phyloP scores from a whole-genome alignment of 2,329 filamentous ascomycete genomes.

The Calonectria henricotiae region DNA sequence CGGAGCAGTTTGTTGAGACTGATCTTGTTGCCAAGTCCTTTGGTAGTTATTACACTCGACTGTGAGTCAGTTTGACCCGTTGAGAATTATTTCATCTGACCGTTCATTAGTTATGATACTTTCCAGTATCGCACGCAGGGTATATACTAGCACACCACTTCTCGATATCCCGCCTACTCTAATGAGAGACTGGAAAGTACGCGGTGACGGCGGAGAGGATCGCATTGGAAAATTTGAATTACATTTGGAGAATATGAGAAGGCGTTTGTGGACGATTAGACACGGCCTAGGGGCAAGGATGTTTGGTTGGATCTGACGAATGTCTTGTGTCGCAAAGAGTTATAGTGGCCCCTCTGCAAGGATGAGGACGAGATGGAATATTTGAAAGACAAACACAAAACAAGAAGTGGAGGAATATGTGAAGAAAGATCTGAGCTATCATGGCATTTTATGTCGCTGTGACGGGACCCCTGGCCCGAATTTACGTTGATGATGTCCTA shows the following conservation, averaged over 20 bases:
- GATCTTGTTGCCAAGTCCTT: slow-evolving; percentile 86
- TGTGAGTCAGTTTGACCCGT: slow-evolving; percentile 69
- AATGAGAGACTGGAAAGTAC: slow-evolving; percentile 18
- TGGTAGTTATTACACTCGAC: slow-evolving; percentile 89
- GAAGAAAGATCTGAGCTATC: slow-evolving; percentile 10
- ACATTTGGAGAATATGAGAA: slow-evolving; percentile 48
- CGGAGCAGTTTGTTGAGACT: slow-evolving; percentile 85
- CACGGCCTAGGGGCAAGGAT: slow-evolving; percentile 39
- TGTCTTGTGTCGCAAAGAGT: slow-evolving; percentile 12
- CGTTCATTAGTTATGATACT: slow-evolving; percentile 78
- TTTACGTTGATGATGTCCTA: slow-evolving; percentile 30
- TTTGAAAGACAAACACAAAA: slow-evolving; percentile 14
- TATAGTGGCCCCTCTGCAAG: background rate
- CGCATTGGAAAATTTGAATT: slow-evolving; percentile 45
- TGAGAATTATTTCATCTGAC: slow-evolving; percentile 32
- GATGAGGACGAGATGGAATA: slow-evolving; percentile 8
- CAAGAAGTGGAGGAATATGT: slow-evolving; percentile 25
- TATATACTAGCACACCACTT: slow-evolving; percentile 77
- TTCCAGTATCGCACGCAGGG: slow-evolving; percentile 92
- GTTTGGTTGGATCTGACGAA: slow-evolving; percentile 27
- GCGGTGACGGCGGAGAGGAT: slow-evolving; percentile 34
- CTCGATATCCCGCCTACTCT: slow-evolving; percentile 17
- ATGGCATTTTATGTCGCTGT: slow-evolving; percentile 9
- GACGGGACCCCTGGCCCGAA: slow-evolving; percentile 19
- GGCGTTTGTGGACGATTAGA: slow-evolving; percentile 53